Base-by-base conservation (phyloP, 2,329 filamentous ascomycete species). In the Beauveria medogensis region DNA sequence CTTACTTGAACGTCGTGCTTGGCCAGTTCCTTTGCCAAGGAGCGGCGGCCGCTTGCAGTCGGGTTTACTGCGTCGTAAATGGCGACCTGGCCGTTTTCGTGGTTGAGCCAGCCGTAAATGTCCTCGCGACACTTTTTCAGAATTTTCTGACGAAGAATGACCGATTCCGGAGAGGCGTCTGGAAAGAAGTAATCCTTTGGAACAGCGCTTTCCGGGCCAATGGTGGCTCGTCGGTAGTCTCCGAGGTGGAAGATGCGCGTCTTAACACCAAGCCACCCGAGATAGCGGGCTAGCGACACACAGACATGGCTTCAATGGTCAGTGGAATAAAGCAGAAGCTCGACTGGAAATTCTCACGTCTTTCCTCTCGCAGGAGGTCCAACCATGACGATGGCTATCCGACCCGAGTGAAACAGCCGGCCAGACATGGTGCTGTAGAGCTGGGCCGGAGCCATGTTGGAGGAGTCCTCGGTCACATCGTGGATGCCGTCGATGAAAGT, bases 11-110 rank as follows among this genome's bases (percentile, higher is more conserved):
- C 92, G 70, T 96, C 91, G 71, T 97, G 91, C 76, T 97, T 97
- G n/a, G 90, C 88, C 72, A 99, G 96, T 70, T 99, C 94, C 74
- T 96, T 96, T 5, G 92, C 92, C 20, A 99, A 79, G 12, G 91
- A 89, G 60, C 88, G 85, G 52, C 94, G 86, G 18, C 92, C 92
- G 62, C 83, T 86, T 22, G 91, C 87, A 22, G 94, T 87, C 5
- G 93, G 92, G 69, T 99, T 99, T 20, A 99, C 95, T 30, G 95
- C 94, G 74, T 99, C 94, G 72, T 97, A 99, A 63, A 99, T 97
- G 60, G 94, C 94, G 60, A 99, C 93, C 71, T 99, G 94, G 14
- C 94, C 94, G 68, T 97, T 97, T 70, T 97, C 94, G 67, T 97
- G 90, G 69, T 97, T 95, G 50, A 99, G 78, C 80, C 96, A 99